A percentile compares a stretch with the other conserved stretches of the same genome.
phyloP scores from a whole-genome alignment of 2,329 filamentous ascomycete genomes.

The Penicillium vulpinum region DNA sequence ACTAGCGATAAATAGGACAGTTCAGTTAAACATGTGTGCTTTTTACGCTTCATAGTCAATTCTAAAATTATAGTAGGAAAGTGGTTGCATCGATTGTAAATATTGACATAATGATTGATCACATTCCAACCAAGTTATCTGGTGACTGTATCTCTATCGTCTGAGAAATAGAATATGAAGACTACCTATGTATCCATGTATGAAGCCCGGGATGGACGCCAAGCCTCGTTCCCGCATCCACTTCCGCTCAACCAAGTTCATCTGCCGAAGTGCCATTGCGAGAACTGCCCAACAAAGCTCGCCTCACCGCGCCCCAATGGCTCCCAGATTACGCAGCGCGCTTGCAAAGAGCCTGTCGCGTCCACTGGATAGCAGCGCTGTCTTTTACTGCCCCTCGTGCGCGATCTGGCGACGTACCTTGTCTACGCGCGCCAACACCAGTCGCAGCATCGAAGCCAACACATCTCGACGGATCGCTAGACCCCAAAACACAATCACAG shows the following conservation, averaged over 20 bases:
- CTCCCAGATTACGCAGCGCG: conserved; percentile 39
- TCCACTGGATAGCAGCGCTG: conserved; percentile 23
- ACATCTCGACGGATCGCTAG: conserved; percentile 14
- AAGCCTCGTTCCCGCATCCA: conserved; percentile 23
- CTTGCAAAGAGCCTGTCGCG: conserved; percentile 37
- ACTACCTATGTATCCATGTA: no score
- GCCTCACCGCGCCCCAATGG: conserved; percentile 33
- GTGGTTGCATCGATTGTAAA: neutral
- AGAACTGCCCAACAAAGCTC: neutral
- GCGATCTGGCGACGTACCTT: conserved; percentile 37
- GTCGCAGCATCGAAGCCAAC: conserved; percentile 12
- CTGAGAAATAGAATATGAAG: neutral
- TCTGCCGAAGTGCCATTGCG: conserved; percentile 6
- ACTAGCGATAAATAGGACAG: conserved; percentile 14
- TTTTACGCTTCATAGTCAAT: conserved; percentile 4
- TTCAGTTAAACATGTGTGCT: conserved; percentile 14
- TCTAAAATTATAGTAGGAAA: neutral
- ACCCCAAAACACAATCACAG: conserved; percentile 5
- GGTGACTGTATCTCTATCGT: neutral
- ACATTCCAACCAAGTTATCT: neutral
- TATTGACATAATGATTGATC: neutral
- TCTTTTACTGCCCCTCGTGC: conserved; percentile 46
- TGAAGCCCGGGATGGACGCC: conserved; percentile 11
- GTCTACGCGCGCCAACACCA: conserved; percentile 28
- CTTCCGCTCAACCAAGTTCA: conserved; percentile 17